Conservation (phyloP, 805 yeast genomes). For the Candida argentea region DNA sequence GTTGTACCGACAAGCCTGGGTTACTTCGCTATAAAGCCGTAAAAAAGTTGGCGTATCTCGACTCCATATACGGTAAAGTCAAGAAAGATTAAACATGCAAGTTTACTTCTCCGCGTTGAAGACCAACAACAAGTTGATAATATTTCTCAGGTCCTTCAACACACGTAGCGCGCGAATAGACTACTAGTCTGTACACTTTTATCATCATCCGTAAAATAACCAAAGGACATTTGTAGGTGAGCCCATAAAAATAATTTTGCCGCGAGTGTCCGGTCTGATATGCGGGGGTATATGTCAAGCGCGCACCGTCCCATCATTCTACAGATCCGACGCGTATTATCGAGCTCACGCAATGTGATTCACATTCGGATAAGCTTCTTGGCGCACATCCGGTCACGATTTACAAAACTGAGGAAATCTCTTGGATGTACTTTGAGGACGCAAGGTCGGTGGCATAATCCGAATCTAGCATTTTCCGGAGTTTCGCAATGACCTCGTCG, state of each 20-base stretch:
- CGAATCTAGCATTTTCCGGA: slow-evolving; percentile 25
- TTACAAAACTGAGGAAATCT: slow-evolving; percentile 30
- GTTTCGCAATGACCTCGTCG: slow-evolving; percentile 28
- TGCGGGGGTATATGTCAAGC: too few relatives aligned
- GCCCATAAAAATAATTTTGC: too few relatives aligned
- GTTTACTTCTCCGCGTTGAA: not conserved
- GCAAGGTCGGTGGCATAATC: slow-evolving; percentile 8
- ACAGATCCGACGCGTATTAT: too few relatives aligned
- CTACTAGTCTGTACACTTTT: too few relatives aligned
- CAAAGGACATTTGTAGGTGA: too few relatives aligned
- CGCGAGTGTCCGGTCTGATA: too few relatives aligned
- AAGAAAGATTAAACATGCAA: not conserved
- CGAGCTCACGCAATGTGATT: slow-evolving; percentile 8
- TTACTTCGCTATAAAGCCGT: slow-evolving; percentile 10
- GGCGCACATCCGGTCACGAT: not conserved
- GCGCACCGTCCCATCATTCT: too few relatives aligned
- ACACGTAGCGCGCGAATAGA: too few relatives aligned
- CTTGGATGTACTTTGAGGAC: slow-evolving; percentile 34
- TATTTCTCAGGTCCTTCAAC: too few relatives aligned
- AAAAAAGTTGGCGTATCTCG: slow-evolving; percentile 8
- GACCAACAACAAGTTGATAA: not conserved
- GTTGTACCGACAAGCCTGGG: slow-evolving; percentile 15
- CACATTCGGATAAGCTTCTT: slow-evolving; percentile 1
- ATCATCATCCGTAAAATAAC: too few relatives aligned
- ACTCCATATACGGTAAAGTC: too few relatives aligned